Conservation (phyloP, 1,284 basidiomycete species). For the Rugiboletus extremiorientalis region DNA sequence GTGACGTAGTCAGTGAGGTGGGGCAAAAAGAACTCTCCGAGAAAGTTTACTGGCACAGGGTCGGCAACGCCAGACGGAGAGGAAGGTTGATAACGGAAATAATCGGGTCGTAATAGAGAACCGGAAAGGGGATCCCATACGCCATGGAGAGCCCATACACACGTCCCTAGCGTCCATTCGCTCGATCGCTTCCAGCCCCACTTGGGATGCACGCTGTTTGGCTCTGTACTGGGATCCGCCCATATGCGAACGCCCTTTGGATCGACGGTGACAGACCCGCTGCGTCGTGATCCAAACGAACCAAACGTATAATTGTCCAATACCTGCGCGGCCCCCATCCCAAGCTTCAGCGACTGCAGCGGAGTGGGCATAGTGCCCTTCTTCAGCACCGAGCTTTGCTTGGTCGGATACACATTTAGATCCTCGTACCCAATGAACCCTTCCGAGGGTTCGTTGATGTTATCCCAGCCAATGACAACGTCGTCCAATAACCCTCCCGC, state of each 20-base stretch:
- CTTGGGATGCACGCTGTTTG: conserved; percentile 47
- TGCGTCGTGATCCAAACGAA: conserved; percentile 73
- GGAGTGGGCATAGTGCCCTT: conserved; percentile 89
- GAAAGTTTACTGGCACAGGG: conserved; percentile 58
- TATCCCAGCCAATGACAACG: conserved; percentile 96
- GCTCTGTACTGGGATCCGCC: conserved; percentile 53
- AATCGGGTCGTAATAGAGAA: conserved; percentile 71
- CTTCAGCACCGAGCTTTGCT: conserved; percentile 72
- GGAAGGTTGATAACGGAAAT: conserved; percentile 62
- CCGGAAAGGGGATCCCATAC: conserved; percentile 85
- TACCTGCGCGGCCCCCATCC: conserved; percentile 83
- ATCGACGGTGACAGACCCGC: conserved; percentile 78
- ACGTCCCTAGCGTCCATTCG: conserved; percentile 82
- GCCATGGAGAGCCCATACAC: conserved; percentile 91
- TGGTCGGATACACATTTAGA: conserved; percentile 62
- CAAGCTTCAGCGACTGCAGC: conserved; percentile 81
- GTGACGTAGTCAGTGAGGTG: conserved; percentile 70
- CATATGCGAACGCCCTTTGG: conserved; percentile 79
- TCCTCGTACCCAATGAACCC: conserved; percentile 81
- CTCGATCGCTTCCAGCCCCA: conserved; percentile 38
- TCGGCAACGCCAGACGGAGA: neutral
- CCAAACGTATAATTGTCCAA: conserved; percentile 89
- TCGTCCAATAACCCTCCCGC: conserved; percentile 80
- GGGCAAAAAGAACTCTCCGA: conserved; percentile 81
- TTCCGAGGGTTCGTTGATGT: conserved; percentile 92